Conservation (phyloP, 257 asterid genomes). For the Lithospermum erythrorhizon region DNA sequence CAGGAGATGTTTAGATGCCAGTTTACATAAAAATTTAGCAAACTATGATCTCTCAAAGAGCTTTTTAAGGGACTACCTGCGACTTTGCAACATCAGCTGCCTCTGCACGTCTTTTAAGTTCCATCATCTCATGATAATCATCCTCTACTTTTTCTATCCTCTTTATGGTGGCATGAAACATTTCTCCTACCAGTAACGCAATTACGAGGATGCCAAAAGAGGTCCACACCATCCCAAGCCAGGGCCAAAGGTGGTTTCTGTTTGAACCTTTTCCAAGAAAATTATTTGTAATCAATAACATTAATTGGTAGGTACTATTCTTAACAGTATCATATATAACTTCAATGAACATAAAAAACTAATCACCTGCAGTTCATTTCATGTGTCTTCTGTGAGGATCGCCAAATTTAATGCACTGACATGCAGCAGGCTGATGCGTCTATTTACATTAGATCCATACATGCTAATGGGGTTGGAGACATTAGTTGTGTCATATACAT, state of each 20-base stretch:
- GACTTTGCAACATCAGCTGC: conserved; percentile 91
- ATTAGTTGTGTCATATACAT: conserved; percentile 75
- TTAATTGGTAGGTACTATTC: not conserved
- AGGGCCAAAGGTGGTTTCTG: conserved; percentile 87
- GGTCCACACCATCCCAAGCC: conserved; percentile 49
- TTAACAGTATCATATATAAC: not conserved
- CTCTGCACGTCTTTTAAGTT: conserved; percentile 78
- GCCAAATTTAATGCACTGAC: conserved; percentile 85
- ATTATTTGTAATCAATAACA: not conserved
- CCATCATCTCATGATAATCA: conserved; percentile 65
- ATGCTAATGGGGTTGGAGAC: conserved; percentile 68
- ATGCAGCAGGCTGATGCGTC: conserved; percentile 37
- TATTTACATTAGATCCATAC: conserved; percentile 62
- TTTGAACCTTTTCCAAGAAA: conserved; percentile 55
- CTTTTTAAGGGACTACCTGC: conserved; percentile 33
- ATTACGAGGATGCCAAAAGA: conserved; percentile 51
- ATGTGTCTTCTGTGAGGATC: conserved; percentile 86
- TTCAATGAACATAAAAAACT: not conserved
- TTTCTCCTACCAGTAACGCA: conserved; percentile 50
- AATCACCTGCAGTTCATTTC: conserved; percentile 96
- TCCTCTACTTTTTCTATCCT: conserved; percentile 85
- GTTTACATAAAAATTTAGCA: not conserved
- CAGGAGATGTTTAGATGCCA: conserved; percentile 9
- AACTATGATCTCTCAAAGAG: conserved; percentile 1
- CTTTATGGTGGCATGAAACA: conserved; percentile 63